Evolutionary conservation across 2,329 filamentous ascomycete species (phyloP), one percentile per base, ranked within the genome.

Genomic region (Cladosporium sp.): DNA sequence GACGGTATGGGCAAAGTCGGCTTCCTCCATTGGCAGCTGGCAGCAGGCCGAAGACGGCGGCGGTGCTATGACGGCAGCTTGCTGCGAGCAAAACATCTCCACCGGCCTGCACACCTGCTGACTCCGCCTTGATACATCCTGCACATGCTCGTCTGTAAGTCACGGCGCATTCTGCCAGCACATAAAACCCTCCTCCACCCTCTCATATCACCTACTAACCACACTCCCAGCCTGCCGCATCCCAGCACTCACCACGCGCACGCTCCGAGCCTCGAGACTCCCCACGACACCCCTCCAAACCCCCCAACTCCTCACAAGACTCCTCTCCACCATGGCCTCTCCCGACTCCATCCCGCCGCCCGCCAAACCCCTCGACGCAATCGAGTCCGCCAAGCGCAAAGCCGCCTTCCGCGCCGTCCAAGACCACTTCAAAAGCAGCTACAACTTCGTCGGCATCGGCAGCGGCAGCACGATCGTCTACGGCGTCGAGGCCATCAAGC

Each of bases 381-480:
- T 91, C 59, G 87, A 92, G 70, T 74, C 78, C 34, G 86, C 88
- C 56, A 93, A 93, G 72, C 81, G 83, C 63, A 78, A 81, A 40
- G 88, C 88, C 49, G 88, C 87, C 58, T 83, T 79, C 69, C 82
- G 81, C 61, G 88, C 88, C 45, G 87, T 91, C 42, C 75, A 78
- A 51, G 85, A 89, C 56, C 82, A 90, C 71, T 85, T 91, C 64
- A 75, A 77, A 52, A 76, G 78, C 40, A 70, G 74, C 38, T 80
- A 81, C 73, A 78, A 74, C 52, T 84, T 81, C 65, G 77, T 91
- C 60, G 88, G 88, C 61, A 92, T 93, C 69, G 88, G 88, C 58
- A 89, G 86, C 54, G 87, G 87, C 55, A 87, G 85, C 62, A 89
- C 86, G 16, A 89, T 93, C 58, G 82, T 90, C 63, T 90, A 92